Evolutionary conservation across 805 yeast species (phyloP).

Genomic region (Jamesozyma hellenica): DNA sequence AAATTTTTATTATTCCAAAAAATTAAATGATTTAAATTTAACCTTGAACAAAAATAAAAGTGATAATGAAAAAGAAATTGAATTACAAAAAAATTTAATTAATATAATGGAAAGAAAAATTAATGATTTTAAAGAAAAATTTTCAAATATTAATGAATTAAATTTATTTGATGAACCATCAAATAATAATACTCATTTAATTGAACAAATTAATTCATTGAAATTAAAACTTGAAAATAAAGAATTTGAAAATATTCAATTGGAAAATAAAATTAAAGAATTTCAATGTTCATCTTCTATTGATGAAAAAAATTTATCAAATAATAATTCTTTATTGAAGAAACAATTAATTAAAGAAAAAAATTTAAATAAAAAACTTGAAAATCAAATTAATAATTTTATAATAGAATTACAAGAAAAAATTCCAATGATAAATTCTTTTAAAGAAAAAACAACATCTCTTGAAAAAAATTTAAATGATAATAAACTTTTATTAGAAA

Average conservation of each 20-base stretch:
- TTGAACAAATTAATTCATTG: not conserved
- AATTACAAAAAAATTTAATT: conserved; percentile 40
- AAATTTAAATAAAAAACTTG: conserved; percentile 56
- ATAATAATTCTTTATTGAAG: conserved; percentile 50
- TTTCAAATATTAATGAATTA: conserved; percentile 8
- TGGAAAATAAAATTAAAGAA: conserved; percentile 39
- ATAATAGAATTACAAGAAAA: conserved; percentile 66
- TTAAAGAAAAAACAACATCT: conserved; percentile 44
- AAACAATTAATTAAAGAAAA: conserved; percentile 58
- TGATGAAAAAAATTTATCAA: too few species aligned
- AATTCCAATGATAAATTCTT: conserved; percentile 63
- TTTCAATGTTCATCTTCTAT: too few species aligned
- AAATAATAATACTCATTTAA: conserved; percentile 17
- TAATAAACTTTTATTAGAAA: conserved; percentile 44
- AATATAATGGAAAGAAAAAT: conserved; percentile 31
- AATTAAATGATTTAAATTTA: conserved; percentile 40
- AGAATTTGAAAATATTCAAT: conserved; percentile 26
- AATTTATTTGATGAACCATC: conserved; percentile 3
- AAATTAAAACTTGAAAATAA: conserved; percentile 20
- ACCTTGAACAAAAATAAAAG: conserved; percentile 36
- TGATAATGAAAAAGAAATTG: conserved; percentile 45
- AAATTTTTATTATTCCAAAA: conserved; percentile 34
- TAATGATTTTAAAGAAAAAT: conserved; percentile 28
- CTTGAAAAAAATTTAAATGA: conserved; percentile 47
- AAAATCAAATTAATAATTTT: conserved; percentile 57